Evolutionary conservation across 164 flowering plant genomes (phyloP).

Genomic region (Tetrastigma voinierianum): DNA sequence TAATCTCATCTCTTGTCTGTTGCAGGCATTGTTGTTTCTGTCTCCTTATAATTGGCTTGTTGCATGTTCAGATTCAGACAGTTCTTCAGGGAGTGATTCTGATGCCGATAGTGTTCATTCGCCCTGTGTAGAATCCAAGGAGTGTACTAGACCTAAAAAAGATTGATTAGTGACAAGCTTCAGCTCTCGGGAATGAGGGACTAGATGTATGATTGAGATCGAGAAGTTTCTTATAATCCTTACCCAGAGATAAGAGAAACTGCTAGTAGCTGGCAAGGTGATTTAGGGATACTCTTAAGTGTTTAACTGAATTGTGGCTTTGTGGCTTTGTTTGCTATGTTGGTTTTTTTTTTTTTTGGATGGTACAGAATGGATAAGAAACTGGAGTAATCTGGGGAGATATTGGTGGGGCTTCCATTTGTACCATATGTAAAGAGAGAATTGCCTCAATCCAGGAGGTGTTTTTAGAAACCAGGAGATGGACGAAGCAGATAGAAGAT

Average conservation of each 20-base stretch:
- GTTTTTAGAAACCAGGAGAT: not conserved
- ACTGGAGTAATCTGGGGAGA: too few relatives aligned
- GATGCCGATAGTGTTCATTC: conserved; percentile 69
- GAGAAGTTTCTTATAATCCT: not conserved
- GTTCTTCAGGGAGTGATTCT: conserved; percentile 64
- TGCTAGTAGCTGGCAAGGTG: not conserved
- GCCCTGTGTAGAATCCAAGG: conserved; percentile 2
- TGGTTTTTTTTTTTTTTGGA: not conserved
- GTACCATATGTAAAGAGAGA: not conserved
- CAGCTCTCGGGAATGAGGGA: not conserved
- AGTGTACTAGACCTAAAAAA: conserved; percentile 1
- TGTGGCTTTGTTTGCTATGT: not conserved
- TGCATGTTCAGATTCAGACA: conserved; percentile 22
- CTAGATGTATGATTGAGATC: not conserved
- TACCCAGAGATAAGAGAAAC: not conserved
- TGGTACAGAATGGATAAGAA: not conserved
- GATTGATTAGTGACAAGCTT: not conserved
- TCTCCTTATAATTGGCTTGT: too few relatives aligned
- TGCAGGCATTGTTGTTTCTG: conserved; percentile 7
- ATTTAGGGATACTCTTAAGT: not conserved
- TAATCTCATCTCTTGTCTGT: not conserved
- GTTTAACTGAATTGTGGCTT: too few relatives aligned
- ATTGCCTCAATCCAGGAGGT: not conserved
- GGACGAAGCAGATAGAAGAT: not conserved
- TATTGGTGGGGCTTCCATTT: not conserved